Evolutionary conservation across 352 stramenopile genomes (phyloP), one percentile per base, ranked within the genome.

Genomic region (Aphanomyces invadans): DNA sequence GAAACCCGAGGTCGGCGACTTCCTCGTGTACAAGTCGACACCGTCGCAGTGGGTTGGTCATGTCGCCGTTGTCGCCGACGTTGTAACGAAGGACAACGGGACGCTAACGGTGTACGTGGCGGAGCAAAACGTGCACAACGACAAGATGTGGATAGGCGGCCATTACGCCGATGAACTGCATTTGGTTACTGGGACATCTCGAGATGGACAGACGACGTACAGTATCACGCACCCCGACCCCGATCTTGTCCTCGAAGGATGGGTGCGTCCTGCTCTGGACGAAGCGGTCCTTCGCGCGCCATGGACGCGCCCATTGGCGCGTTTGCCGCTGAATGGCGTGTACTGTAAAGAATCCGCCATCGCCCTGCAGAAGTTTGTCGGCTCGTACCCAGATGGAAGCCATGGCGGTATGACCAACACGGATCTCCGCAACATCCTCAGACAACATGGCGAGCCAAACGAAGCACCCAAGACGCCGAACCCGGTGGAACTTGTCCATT

Each of bases 331-430:
- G 25, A 49, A 39, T 28, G 60, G 60, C 21, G 54, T 56, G 38
- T 67, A 67, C 49, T 39, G 57, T 44, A 5, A 67, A 17, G 60
- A 56, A 11, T 57, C 38, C 0, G 60, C 60, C 2, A 51, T 57
- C 19, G 60, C 60, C 11, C 42, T 67, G 1, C 60, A 67, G 36
- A 56, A 31, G 12, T 67, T 67, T 57, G 60, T 67, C 32, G 60
- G 60, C 12, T 67, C 60, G 36, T 67, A 55, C 26, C 42, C 60
- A 4, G 60, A 67, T 44, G 60, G 60, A 17, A 67, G 60, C 31
- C 60, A 67, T 28, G 60, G 60, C 21, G 60, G 60, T 15, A 67
- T 67, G 60, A 67, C 60, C 7, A 67, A 67, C 46, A 67, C 60
- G 23, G 60, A 67, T 23, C 55, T 67, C 11, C 60, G 60, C 5